Base-by-base conservation (phyloP, 1,139 yeast genomes). In the Kodamaea arcana region DNA sequence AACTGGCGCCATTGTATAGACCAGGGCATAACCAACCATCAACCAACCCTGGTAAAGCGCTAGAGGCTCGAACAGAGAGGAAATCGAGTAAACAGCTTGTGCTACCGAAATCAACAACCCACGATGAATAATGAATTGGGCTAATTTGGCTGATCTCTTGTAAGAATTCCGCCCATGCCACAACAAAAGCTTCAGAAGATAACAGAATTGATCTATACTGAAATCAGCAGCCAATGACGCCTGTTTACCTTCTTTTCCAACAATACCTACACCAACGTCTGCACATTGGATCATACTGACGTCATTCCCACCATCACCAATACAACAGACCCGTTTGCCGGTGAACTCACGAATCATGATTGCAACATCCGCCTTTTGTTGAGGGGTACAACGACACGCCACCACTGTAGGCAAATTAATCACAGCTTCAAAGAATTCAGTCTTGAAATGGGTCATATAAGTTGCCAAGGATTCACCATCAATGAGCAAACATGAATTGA, bases 151-250 rank as follows among this genome's bases (percentile, higher is more conserved):
- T 14, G 95, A 85, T 47, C 97, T 72, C 56, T 94, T 92, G 62
- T 94, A 94, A 1, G 96, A 86, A 57, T 94, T 94, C 54, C 99
- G 76, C 8, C 99, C 99, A 56, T 94, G 99, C 99, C 98, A 94
- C 32, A 94, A 72, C 32, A 94, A 64, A 37, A 94, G 70, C 50
- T 87, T 87, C 30, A 94, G 84, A 42, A 94, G 62, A 56, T 86
- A 87, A 52, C 94, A 86, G 56, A 94, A 94, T 59, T 90, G 96
- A 27, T 88, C 83, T 36, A 94, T 79, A 24, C 96, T 86, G 58
- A 90, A 94, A 60, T 94, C 99, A 0, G 98, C 98, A 3, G 97
- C 96, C 36, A 94, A 66, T 1, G 97, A 87, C 0, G 98, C 98
- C 57, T 94, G 99, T 47, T 83, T 83, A 20, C 99, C 99, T 59